Evolutionary conservation across 2,329 filamentous ascomycete genomes (phyloP).

Genomic region (Pseudofabraea citricarpa): DNA sequence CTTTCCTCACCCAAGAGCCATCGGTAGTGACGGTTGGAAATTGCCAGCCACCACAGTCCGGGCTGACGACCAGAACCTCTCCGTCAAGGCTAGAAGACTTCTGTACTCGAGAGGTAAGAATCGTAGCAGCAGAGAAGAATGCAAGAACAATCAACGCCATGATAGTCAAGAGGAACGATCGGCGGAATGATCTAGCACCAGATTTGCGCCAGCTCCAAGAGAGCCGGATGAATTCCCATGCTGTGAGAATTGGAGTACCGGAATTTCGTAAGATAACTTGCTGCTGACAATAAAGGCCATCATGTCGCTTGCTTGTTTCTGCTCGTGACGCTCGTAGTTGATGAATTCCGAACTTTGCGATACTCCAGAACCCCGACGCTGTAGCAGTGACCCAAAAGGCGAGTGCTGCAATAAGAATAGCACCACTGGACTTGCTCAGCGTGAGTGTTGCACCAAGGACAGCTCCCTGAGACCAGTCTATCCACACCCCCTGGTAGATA

Average conservation of each 20-base stretch:
- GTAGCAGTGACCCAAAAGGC: not conserved
- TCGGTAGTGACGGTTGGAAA: too few species aligned
- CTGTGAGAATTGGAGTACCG: not conserved
- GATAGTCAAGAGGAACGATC: not conserved
- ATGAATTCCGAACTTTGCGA: not conserved
- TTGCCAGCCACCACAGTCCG: not conserved
- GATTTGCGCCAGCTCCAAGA: conserved; percentile 1
- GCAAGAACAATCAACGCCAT: not conserved
- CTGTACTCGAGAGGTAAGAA: not conserved
- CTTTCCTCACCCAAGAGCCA: too few species aligned
- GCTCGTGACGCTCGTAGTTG: not conserved
- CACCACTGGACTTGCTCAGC: not conserved
- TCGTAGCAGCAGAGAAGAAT: not conserved
- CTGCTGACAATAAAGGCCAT: conserved; percentile 1
- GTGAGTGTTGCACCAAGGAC: not conserved
- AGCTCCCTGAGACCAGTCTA: conserved; percentile 2
- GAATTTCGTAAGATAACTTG: not conserved
- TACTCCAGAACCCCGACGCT: not conserved
- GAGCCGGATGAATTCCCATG: not conserved
- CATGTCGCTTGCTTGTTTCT: not conserved
- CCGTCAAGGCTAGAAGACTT: not conserved
- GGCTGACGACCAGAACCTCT: not conserved
- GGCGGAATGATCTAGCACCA: not conserved
- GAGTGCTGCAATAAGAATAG: not conserved
- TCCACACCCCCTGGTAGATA: conserved; percentile 1